Percentiles rank a stretch among this genome's conserved stretches.
Conservation (phyloP, 1,284 basidiomycete genomes). For the Irpex lacteus region DNA sequence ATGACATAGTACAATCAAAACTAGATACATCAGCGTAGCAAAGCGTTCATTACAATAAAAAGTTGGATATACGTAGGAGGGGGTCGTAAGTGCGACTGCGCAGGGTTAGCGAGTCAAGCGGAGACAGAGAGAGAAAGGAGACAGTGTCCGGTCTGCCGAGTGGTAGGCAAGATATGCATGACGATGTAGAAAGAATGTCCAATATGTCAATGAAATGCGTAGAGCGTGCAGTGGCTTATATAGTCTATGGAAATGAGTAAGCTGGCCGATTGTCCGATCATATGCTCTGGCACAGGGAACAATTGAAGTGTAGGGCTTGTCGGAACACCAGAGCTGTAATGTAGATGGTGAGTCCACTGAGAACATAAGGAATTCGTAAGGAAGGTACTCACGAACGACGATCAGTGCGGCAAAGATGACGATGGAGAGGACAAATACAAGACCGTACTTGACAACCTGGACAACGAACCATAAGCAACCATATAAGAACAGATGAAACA, state of each 20-base stretch:
- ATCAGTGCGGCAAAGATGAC: constrained; percentile 77
- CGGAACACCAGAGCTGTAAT: constrained; percentile 60
- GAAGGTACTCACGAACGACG: constrained; percentile 60
- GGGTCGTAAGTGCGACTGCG: constrained; percentile 4
- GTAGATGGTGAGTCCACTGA: constrained; percentile 9
- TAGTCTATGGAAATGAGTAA: constrained; percentile 26
- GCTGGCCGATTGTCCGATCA: constrained; percentile 38
- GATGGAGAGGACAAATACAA: constrained; percentile 73
- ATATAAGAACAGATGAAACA: neutral
- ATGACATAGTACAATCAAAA: neutral
- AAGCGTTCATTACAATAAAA: constrained; percentile 3
- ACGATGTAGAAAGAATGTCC: constrained; percentile 13
- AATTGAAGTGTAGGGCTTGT: constrained; percentile 53
- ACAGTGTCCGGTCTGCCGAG: constrained; percentile 12
- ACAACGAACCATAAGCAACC: constrained; percentile 11
- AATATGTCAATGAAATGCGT: constrained; percentile 8
- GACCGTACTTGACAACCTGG: constrained; percentile 74
- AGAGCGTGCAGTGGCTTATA: constrained; percentile 29
- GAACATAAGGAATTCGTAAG: constrained; percentile 1
- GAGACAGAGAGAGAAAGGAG: neutral
- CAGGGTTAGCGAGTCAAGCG: neutral
- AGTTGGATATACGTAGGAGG: neutral
- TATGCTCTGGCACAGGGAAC: constrained; percentile 66
- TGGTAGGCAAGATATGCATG: constrained; percentile 11
- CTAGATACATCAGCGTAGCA: constrained; percentile 4